These are phyloP conservation scores for Penicillium subrubescens DNA, from an alignment of 495 filamentous ascomycete genomes.

Conservation along the genomic window DNA sequence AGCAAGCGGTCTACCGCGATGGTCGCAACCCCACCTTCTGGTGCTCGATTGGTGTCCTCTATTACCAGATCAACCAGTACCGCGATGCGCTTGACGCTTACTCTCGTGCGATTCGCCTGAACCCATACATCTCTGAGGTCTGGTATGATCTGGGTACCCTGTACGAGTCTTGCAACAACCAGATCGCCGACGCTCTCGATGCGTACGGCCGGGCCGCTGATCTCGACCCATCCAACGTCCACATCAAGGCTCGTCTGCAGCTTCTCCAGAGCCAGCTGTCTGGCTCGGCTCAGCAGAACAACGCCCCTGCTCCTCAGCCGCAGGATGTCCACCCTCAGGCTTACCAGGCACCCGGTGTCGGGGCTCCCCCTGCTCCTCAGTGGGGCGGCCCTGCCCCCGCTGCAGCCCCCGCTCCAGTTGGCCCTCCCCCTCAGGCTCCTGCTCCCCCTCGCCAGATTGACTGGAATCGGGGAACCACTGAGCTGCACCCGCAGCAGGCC, in stretches of 20 bases:
- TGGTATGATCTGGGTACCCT: conserved; percentile 99
- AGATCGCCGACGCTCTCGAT: conserved; percentile 93
- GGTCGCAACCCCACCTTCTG: conserved; percentile 99
- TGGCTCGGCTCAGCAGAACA: conserved; percentile 69
- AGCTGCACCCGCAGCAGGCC: conserved; percentile 63
- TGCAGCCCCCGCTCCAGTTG: conserved; percentile 60
- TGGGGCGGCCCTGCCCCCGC: conserved; percentile 68
- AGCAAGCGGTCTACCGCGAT: conserved; percentile 98
- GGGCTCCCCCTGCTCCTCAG: conserved; percentile 77
- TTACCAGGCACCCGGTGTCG: conserved; percentile 72
- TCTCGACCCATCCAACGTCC: conserved; percentile 87
- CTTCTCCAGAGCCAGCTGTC: conserved; percentile 78
- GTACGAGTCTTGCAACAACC: conserved; percentile 99
- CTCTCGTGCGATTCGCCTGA: conserved; percentile 94
- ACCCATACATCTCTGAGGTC: conserved; percentile 98
- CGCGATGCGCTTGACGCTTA: conserved; percentile 98
- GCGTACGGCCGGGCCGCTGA: conserved; percentile 95
- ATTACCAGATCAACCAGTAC: conserved; percentile 99
- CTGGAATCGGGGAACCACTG: conserved; percentile 78
- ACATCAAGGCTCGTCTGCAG: conserved; percentile 93
- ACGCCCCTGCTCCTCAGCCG: conserved; percentile 70
- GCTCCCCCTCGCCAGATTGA: conserved; percentile 62
- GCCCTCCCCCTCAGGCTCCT: conserved; percentile 62
- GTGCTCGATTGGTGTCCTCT: conserved; percentile 99
- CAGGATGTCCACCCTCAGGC: conserved; percentile 87